Evolutionary conservation across 2,329 filamentous ascomycete genomes (phyloP).

Genomic region (Sclerotinia spermophila): DNA sequence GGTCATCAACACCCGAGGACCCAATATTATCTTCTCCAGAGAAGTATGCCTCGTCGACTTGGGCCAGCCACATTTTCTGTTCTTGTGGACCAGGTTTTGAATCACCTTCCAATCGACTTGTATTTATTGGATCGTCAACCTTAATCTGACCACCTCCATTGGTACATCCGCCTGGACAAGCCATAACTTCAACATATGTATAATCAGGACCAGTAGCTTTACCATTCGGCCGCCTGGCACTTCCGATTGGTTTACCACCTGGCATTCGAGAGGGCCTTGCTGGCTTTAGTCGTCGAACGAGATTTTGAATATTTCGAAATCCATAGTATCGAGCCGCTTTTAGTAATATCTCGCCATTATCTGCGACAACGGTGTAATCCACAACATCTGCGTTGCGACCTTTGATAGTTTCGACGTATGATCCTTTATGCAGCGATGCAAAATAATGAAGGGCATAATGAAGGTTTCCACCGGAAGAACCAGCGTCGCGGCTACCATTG

Average conservation of each 20-base stretch:
- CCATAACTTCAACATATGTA: conserved; percentile 98
- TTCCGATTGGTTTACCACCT: conserved; percentile 62
- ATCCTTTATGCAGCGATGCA: conserved; percentile 66
- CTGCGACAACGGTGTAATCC: conserved; percentile 69
- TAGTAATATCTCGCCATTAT: conserved; percentile 58
- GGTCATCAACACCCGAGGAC: conserved; percentile 33
- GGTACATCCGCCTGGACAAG: conserved; percentile 96
- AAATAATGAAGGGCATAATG: conserved; percentile 77
- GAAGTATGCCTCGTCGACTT: conserved; percentile 87
- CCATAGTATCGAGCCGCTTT: conserved; percentile 91
- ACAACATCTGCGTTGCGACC: conserved; percentile 90
- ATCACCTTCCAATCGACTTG: conserved; percentile 46
- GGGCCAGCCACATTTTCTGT: conserved; percentile 80
- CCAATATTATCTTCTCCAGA: conserved; percentile 58
- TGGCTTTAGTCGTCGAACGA: conserved; percentile 88
- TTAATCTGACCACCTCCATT: conserved; percentile 97
- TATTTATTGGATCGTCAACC: conserved; percentile 68
- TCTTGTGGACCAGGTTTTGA: conserved; percentile 67
- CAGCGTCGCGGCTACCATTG: conserved; percentile 53
- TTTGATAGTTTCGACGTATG: conserved; percentile 64
- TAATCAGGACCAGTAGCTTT: conserved; percentile 60
- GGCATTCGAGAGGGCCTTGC: conserved; percentile 74
- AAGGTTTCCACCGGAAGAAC: conserved; percentile 85
- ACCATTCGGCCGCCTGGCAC: conserved; percentile 50
- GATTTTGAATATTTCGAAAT: conserved; percentile 96